Evolutionary conservation across 352 stramenopile species (phyloP).

Genomic region (Globisporangium splendens): DNA sequence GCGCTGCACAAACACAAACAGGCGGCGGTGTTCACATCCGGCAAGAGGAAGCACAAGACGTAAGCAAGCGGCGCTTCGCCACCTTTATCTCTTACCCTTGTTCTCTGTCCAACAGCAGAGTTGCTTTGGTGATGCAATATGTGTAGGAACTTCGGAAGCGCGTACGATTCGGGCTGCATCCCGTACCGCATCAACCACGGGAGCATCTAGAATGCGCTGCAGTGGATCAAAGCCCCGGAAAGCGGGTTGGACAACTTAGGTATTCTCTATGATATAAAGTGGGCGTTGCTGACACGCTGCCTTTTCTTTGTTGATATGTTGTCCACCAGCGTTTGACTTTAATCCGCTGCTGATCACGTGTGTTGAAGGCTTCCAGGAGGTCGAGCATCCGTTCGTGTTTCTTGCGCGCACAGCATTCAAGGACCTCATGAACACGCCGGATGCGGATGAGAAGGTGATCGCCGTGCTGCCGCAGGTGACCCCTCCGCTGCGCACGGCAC

Average conservation of each 20-base stretch:
- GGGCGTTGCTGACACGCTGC: background rate
- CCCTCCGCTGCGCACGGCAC: constrained; percentile 43
- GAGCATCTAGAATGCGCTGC: constrained; percentile 65
- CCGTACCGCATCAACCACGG: constrained; percentile 80
- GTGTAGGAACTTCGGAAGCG: constrained; percentile 59
- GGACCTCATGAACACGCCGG: constrained; percentile 58
- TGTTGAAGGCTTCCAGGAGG: constrained; percentile 68
- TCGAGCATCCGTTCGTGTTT: constrained; percentile 77
- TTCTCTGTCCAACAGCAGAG: background rate
- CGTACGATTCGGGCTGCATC: constrained; percentile 66
- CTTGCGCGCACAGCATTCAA: constrained; percentile 68
- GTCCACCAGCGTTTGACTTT: constrained; percentile 42
- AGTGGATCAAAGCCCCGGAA: constrained; percentile 68
- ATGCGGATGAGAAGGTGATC: constrained; percentile 57
- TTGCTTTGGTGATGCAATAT: constrained; percentile 1
- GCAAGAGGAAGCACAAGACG: constrained; percentile 79
- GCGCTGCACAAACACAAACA: constrained; percentile 74
- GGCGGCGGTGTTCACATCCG: constrained; percentile 55
- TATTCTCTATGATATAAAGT: background rate
- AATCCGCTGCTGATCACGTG: constrained; percentile 71
- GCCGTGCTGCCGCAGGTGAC: constrained; percentile 60
- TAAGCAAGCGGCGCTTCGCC: constrained; percentile 19
- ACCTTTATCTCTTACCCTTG: no score
- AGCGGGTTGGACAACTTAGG: constrained; percentile 20
- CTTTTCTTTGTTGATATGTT: background rate